These are phyloP conservation scores for Borealophlyctis nickersoniae DNA, from an alignment of 192 early-diverging fungal species.

Conservation along the genomic window DNA sequence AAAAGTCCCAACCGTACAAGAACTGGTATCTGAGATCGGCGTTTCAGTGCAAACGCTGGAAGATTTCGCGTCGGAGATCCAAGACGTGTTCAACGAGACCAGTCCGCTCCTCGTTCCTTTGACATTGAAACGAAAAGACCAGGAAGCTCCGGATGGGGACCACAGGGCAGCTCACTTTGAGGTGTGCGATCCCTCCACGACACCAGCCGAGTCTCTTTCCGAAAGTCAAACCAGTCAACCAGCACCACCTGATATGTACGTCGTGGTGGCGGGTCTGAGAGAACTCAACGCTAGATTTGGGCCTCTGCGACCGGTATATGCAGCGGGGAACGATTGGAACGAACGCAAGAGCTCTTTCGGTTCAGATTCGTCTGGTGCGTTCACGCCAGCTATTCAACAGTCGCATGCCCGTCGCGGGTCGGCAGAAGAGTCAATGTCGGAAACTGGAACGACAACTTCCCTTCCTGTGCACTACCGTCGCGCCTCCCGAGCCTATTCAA, in stretches of 20 bases:
- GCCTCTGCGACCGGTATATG: not conserved
- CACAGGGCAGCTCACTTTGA: conserved; percentile 17
- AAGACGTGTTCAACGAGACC: conserved; percentile 28
- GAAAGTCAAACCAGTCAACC: conserved; percentile 6
- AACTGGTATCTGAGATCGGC: conserved; percentile 30
- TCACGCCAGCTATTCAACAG: not conserved
- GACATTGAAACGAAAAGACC: not conserved
- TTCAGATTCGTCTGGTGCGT: conserved; percentile 11
- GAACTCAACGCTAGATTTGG: conserved; percentile 16
- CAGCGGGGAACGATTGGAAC: too few relatives aligned
- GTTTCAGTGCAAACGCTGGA: conserved; percentile 34
- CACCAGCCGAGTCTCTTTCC: not conserved
- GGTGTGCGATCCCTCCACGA: not conserved
- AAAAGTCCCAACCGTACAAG: conserved; percentile 24
- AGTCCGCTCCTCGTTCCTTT: conserved; percentile 20
- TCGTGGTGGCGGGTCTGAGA: conserved; percentile 14
- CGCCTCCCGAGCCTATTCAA: conserved; percentile 5
- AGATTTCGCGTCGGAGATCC: conserved; percentile 33
- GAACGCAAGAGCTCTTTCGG: conserved; percentile 24
- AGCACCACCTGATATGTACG: conserved; percentile 11
- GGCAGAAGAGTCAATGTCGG: conserved; percentile 1
- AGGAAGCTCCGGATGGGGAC: not conserved
- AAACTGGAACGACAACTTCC: conserved; percentile 5
- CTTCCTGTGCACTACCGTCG: conserved; percentile 2
- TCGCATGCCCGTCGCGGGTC: not conserved